A percentile compares a stretch with the other conserved stretches of the same genome.
Conservation (phyloP, 148 eudicot species). For the Polygonum maritimum region DNA sequence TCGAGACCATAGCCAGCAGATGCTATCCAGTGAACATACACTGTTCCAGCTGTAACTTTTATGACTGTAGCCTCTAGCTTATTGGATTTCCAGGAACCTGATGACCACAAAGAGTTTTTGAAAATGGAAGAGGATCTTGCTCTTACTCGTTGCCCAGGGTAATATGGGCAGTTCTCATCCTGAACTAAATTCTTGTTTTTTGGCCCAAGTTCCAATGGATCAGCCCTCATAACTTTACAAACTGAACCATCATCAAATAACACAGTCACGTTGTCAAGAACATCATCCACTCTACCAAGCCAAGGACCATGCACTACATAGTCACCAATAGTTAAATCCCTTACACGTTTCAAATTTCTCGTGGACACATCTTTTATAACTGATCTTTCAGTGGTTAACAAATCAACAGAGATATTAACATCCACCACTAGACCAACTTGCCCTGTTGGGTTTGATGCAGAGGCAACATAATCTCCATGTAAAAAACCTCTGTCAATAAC, state of each 20-base stretch:
- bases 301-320: conserved; percentile 85
- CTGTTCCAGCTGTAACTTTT: conserved; percentile 72
- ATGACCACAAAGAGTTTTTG: conserved; percentile 70
- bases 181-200: conserved; percentile 55
- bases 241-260: conserved; percentile 82
- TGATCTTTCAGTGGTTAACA: conserved; percentile 53
- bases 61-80: conserved; percentile 80
- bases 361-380: conserved; percentile 45
- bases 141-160: conserved; percentile 91
- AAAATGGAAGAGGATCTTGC: conserved; percentile 84
- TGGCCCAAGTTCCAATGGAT: conserved; percentile 78
- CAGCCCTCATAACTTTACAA: conserved; percentile 81
- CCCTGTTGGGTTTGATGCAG: conserved; percentile 71
- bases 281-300: conserved; percentile 94
- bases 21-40: conserved; percentile 88
- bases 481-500: conserved; percentile 79
- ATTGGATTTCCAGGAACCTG: conserved; percentile 79
- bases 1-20: conserved; percentile 94
- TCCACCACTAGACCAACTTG: conserved; percentile 89
- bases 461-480: conserved; percentile 92
- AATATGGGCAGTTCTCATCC: conserved; percentile 85
- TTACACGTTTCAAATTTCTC: conserved; percentile 63
- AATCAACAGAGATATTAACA: conserved; percentile 59
- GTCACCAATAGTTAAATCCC: conserved; percentile 79
- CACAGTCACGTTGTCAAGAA: conserved; percentile 78